Conservation (phyloP, 1,284 basidiomycete genomes). For the Xerocomus minutiporus region DNA sequence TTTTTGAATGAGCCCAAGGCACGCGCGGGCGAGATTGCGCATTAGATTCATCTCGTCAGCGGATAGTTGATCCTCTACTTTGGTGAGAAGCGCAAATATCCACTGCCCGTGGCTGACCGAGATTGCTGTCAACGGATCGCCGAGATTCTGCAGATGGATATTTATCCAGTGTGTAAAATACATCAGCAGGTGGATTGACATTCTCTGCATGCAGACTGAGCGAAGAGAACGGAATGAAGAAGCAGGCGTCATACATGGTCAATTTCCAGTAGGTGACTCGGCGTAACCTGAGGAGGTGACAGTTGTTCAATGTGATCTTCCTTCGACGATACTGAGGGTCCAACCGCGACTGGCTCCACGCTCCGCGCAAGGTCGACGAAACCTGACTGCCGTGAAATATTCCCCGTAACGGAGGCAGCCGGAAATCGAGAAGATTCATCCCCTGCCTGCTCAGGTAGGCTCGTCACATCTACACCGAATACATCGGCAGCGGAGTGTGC, state of each 20-base stretch:
- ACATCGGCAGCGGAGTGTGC: conserved; percentile 26
- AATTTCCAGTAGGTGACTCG: conserved; percentile 50
- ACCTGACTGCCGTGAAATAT: background rate
- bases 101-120: conserved; percentile 71
- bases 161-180: conserved; percentile 82
- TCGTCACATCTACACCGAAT: conserved; percentile 6
- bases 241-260: conserved; percentile 51
- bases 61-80: conserved; percentile 67
- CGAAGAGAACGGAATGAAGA: background rate
- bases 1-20: conserved; percentile 43
- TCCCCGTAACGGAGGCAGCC: background rate
- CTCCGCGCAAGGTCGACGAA: background rate
- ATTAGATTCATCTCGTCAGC: conserved; percentile 77
- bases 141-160: conserved; percentile 48
- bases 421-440: background rate
- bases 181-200: conserved; percentile 71
- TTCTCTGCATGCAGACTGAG: conserved; percentile 42
- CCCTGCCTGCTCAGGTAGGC: conserved; percentile 5
- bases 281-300: conserved; percentile 36
- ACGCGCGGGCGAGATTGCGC: conserved; percentile 73
- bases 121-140: conserved; percentile 40
- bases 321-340: background rate
- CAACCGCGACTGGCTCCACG: background rate
- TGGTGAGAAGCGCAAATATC: conserved; percentile 78
- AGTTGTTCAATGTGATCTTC: background rate